Evolutionary conservation across 176 grass and related monocot genomes (phyloP).

Genomic region (Eragrostis curvula): DNA sequence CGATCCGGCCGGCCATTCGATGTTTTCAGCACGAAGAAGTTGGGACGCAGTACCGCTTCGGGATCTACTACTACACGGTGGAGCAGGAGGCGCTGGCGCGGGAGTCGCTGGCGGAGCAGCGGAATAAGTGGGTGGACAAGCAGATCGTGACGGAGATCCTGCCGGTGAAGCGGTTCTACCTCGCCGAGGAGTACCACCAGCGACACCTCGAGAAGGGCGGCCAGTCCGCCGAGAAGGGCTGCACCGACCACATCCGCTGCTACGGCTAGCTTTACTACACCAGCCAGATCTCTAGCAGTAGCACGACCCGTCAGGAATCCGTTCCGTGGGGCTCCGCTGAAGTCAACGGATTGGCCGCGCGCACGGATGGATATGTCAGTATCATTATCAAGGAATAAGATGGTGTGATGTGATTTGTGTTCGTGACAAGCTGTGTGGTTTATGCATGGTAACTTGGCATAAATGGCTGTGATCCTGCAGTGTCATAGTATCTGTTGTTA

Average conservation of each 20-base stretch:
- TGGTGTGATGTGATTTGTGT: too few species aligned
- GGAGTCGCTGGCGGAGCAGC: conserved; percentile 64
- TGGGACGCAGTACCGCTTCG: conserved; percentile 83
- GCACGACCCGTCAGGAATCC: too few species aligned
- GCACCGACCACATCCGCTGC: conserved; percentile 86
- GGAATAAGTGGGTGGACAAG: conserved; percentile 45
- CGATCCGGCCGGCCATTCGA: too few species aligned
- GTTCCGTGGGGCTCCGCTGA: too few species aligned
- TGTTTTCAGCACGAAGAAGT: conserved; percentile 58
- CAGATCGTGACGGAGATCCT: conserved; percentile 82
- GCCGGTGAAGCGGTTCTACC: conserved; percentile 73
- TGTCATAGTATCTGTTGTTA: too few species aligned
- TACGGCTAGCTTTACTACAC: conserved; percentile 47
- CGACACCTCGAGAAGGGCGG: conserved; percentile 88
- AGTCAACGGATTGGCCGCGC: too few species aligned
- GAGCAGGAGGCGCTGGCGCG: conserved; percentile 66
- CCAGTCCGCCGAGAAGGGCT: conserved; percentile 72
- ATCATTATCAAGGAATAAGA: too few species aligned
- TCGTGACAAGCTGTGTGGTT: too few species aligned
- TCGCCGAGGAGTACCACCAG: conserved; percentile 84
- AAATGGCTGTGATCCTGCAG: too few species aligned
- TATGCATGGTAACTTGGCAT: too few species aligned
- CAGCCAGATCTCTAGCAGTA: too few species aligned
- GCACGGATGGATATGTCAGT: too few species aligned
- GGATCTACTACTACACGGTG: conserved; percentile 88